Evolutionary conservation across 2,329 filamentous ascomycete species (phyloP).

Genomic region (Sporothrix sp.): DNA sequence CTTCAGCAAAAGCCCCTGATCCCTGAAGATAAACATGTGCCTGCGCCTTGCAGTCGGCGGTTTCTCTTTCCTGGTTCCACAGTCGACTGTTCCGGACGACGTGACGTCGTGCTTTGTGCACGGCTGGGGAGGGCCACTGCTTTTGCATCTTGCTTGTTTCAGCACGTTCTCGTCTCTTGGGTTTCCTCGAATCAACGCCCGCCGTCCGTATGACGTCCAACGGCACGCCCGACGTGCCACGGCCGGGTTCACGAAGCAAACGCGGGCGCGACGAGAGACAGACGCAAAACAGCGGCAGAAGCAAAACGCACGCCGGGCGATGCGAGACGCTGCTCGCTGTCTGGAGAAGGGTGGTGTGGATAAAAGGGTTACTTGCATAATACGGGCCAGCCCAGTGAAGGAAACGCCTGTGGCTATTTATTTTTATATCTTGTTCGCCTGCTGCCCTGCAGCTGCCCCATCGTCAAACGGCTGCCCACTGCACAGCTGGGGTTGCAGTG

Average conservation of each 20-base stretch:
- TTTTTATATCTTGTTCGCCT: not conserved
- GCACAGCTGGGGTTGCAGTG: too few species aligned
- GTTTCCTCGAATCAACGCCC: too few species aligned
- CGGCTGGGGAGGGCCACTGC: too few species aligned
- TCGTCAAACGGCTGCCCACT: too few species aligned
- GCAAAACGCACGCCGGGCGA: too few species aligned
- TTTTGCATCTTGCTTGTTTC: too few species aligned
- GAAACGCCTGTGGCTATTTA: not conserved
- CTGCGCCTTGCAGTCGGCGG: too few species aligned
- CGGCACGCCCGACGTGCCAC: not conserved
- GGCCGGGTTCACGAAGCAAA: not conserved
- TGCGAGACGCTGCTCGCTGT: too few species aligned
- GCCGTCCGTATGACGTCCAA: not conserved
- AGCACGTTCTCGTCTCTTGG: too few species aligned
- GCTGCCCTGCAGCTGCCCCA: not conserved
- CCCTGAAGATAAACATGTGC: not conserved
- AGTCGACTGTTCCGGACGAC: not conserved
- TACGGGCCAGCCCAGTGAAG: not conserved
- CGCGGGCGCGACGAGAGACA: too few species aligned
- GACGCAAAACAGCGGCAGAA: too few species aligned
- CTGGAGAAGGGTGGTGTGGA: not conserved
- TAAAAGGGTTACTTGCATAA: not conserved
- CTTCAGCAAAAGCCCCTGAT: constrained; percentile 1
- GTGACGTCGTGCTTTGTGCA: not conserved
- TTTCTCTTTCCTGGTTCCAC: too few species aligned